Conservation (phyloP, 768 basidiomycete species). For the Naganishia antarctica region DNA sequence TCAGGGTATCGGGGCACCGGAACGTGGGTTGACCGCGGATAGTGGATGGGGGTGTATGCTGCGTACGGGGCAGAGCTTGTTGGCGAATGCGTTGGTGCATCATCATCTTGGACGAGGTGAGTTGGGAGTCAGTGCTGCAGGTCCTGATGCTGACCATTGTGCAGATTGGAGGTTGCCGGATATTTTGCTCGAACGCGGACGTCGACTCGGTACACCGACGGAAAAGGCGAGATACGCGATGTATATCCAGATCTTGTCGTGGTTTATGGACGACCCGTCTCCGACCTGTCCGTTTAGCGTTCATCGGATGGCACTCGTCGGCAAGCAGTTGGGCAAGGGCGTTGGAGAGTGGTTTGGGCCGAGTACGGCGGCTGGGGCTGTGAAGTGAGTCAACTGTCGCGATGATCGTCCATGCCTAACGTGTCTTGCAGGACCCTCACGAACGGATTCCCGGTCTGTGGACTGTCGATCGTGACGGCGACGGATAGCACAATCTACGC, state of each 20-base stretch:
- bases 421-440: conserved; percentile 63
- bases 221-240: conserved; percentile 55
- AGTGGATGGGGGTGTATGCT: conserved; percentile 91
- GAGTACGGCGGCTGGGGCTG: conserved; percentile 92
- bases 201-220: conserved; percentile 42
- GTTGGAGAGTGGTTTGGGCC: conserved; percentile 98
- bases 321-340: conserved; percentile 89
- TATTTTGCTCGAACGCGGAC: conserved; percentile 52
- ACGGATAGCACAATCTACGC: conserved; percentile 77
- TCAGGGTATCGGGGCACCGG: no score
- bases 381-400: conserved; percentile 60
- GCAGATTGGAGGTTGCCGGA: conserved; percentile 81
- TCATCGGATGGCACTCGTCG: conserved; percentile 90
- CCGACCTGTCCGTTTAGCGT: conserved; percentile 85
- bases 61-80: conserved; percentile 73
- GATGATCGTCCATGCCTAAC: not conserved
- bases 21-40: conserved; percentile 75
- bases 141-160: not conserved
- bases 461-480: conserved; percentile 74
- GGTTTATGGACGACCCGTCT: conserved; percentile 89
- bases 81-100: conserved; percentile 73
- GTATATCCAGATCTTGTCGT: conserved; percentile 85
- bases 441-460: conserved; percentile 70
- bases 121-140: conserved; percentile 33
- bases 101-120: conserved; percentile 70